phyloP scores from a whole-genome alignment of 164 flowering plant genomes.

The Tetrastigma voinierianum region DNA sequence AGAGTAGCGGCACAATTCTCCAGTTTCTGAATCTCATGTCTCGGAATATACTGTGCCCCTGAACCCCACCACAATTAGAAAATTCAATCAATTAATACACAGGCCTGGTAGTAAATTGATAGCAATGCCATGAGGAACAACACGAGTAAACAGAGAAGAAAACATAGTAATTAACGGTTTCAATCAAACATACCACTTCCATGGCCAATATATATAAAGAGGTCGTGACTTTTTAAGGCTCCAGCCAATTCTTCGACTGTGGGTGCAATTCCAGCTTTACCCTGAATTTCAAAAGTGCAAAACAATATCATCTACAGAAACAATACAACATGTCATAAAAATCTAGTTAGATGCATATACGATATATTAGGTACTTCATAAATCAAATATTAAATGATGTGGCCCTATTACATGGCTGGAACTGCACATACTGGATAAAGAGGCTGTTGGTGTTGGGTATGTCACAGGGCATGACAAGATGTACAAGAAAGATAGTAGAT shows the following conservation, averaged over 20 bases:
- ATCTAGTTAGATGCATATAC: no score
- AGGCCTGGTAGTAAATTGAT: no score
- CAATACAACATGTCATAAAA: no score
- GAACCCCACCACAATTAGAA: slow-evolving; percentile 15
- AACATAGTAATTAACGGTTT: background rate
- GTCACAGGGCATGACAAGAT: no score
- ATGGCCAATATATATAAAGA: slow-evolving; percentile 91
- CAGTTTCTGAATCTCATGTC: slow-evolving; percentile 67
- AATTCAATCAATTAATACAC: no score
- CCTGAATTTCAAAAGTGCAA: slow-evolving; percentile 41
- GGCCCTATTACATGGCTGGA: no score
- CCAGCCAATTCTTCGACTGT: slow-evolving; percentile 59
- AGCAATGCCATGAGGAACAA: background rate
- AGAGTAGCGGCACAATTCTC: slow-evolving; percentile 80
- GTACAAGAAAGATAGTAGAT: no score
- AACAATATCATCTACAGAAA: background rate
- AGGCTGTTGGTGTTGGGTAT: no score
- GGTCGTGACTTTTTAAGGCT: slow-evolving; percentile 77
- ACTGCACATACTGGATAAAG: no score
- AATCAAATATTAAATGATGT: no score
- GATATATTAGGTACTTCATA: no score
- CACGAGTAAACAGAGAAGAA: background rate
- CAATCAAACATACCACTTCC: slow-evolving; percentile 76
- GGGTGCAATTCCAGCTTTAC: slow-evolving; percentile 78
- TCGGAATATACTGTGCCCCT: slow-evolving; percentile 80